Evolutionary conservation across 306 rosid species (phyloP), one percentile per base, ranked within the genome.

Genomic region (Rosa rugosa): DNA sequence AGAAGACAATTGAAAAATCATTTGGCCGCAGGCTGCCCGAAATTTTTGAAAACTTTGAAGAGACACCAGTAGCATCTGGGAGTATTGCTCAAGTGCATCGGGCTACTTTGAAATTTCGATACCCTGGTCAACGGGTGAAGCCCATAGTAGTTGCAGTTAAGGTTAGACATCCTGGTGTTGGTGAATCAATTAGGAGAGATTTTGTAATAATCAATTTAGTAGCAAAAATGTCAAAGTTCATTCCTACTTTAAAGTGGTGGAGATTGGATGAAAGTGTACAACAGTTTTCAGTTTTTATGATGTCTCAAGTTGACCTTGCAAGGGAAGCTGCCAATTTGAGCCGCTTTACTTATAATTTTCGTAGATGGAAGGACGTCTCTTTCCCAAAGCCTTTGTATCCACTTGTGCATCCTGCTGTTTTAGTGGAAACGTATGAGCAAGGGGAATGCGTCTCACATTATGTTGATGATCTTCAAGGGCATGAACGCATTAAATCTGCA

Each of bases 291-390:
- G 97, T 92, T 82, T 94, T 90, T 83, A 94, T 94, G 98, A 85
- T 95, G 98, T 94, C 97, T 81, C 98, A 94, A 92, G 98, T 94
- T 89, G 98, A 94, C 85, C 97, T 94, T 83, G 98, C 98, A 2
- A 89, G 97, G 90, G 98, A 94, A 89, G 98, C 98, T 87, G 94
- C 98, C 75, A 97, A 94, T 83, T 88, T 94, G 90, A 94, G 94
- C 81, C 98, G 98, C 68, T 94, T 92, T 73, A 90, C 92, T 64
- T 94, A 92, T 83, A 94, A 94, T 87, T 94, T 94, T 80, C 94
- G 97, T 63, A 83, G 84, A n/a, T 92, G 97, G 98, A 94, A 78
- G 89, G 93, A 94, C 86, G 98, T 94, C 81, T 94, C 98, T 69
- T 94, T 94, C 87, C 97, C 98, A 22, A 94, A 90, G 89, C 98